phyloP scores from a whole-genome alignment of 1,284 basidiomycete species.

The Apiotrichum porosum region DNA sequence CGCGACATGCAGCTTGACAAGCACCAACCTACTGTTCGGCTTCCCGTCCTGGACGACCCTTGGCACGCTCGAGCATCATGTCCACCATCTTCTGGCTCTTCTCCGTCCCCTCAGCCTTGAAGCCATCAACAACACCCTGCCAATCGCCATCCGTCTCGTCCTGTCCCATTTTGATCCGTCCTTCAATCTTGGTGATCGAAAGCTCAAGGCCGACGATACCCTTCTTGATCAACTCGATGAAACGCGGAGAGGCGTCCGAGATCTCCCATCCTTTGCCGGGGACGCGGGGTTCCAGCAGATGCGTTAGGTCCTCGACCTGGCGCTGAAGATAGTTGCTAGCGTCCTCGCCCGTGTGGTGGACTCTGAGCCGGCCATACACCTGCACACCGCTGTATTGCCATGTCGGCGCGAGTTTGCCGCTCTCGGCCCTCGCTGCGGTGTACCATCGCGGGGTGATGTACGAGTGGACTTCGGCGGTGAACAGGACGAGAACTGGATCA shows the following conservation, averaged over 20 bases:
- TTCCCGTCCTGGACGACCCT: no score
- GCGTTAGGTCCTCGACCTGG: slow-evolving; percentile 34
- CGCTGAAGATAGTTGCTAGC: slow-evolving; percentile 23
- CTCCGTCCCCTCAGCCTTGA: slow-evolving; percentile 26
- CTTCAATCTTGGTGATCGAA: slow-evolving; percentile 39
- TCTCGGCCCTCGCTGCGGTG: slow-evolving; percentile 31
- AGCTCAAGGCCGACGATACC: slow-evolving; percentile 49
- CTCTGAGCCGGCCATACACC: slow-evolving; percentile 36
- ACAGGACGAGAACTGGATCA: slow-evolving; percentile 32
- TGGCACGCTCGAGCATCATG: slow-evolving; percentile 20
- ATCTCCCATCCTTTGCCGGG: slow-evolving; percentile 37
- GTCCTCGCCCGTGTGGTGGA: slow-evolving; percentile 24
- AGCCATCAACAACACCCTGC: slow-evolving; percentile 44
- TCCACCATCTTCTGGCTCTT: slow-evolving; percentile 30
- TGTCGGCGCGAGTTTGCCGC: slow-evolving; percentile 45
- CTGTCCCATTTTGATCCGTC: slow-evolving; percentile 48
- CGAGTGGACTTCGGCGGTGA: slow-evolving; percentile 35
- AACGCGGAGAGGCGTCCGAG: slow-evolving; percentile 40
- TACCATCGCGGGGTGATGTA: slow-evolving; percentile 45
- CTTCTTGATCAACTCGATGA: slow-evolving; percentile 41
- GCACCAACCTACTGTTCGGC: no score
- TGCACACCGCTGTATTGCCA: slow-evolving; percentile 46
- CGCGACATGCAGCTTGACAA: no score
- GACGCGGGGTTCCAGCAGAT: slow-evolving; percentile 18
- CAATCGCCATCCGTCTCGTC: slow-evolving; percentile 43